Evolutionary conservation across 768 basidiomycete species (phyloP).

Genomic region (Steccherinum ochraceum): DNA sequence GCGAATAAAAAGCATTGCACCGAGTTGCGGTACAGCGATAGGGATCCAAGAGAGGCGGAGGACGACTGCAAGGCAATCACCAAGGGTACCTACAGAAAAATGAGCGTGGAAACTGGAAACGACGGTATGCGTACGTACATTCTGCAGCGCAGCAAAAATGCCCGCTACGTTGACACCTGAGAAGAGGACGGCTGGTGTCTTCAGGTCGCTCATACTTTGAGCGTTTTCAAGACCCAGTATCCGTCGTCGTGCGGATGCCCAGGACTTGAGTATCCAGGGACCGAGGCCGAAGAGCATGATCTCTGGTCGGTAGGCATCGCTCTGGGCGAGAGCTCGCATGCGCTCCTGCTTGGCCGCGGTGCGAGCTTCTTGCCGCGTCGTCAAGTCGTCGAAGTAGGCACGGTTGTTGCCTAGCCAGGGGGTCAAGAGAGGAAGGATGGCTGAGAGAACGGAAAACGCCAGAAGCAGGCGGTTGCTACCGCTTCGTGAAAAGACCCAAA

Average conservation of each 20-base stretch:
- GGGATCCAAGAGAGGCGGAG: constrained; percentile 70
- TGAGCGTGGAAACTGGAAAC: constrained; percentile 12
- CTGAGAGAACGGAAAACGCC: constrained; percentile 54
- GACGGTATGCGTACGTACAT: constrained; percentile 35
- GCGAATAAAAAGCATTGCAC: constrained; percentile 68
- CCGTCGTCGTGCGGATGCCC: constrained; percentile 59
- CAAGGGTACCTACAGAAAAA: constrained; percentile 54
- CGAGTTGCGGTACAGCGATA: constrained; percentile 75
- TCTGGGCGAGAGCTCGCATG: constrained; percentile 70
- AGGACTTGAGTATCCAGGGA: constrained; percentile 78
- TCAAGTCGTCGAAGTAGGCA: constrained; percentile 36
- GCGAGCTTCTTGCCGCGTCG: constrained; percentile 51
- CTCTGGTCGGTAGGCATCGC: constrained; percentile 73
- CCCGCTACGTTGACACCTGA: constrained; percentile 49
- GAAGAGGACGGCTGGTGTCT: constrained; percentile 6
- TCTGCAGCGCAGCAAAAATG: constrained; percentile 58
- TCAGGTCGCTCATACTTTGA: constrained; percentile 24
- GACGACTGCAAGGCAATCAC: constrained; percentile 68
- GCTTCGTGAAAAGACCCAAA: constrained; percentile 54
- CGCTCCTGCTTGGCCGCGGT: constrained; percentile 68
- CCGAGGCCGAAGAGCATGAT: constrained; percentile 77
- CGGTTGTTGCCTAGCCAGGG: constrained; percentile 32
- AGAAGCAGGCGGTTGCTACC: constrained; percentile 50
- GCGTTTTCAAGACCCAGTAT: constrained; percentile 51
- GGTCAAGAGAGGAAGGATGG: constrained; percentile 52